Conservation (phyloP, 768 basidiomycete genomes). For the Pisolithus orientalis region DNA sequence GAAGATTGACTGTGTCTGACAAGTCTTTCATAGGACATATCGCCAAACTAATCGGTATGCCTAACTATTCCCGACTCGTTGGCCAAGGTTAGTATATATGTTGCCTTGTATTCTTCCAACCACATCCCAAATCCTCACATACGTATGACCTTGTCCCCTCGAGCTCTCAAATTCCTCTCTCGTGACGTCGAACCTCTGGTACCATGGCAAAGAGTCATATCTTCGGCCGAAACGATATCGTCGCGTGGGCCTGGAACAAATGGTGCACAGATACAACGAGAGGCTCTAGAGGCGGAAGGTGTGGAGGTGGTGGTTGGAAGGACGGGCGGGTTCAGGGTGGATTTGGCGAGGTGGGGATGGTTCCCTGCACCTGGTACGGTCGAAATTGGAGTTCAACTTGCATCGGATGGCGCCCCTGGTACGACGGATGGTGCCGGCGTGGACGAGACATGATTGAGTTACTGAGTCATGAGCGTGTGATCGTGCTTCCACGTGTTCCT, state of each 20-base stretch:
- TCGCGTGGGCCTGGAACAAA: slow-evolving; percentile 80
- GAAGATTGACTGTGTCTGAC: neutral
- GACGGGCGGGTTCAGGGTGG: slow-evolving; percentile 53
- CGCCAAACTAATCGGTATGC: slow-evolving; percentile 1
- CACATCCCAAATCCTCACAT: slow-evolving; percentile 19
- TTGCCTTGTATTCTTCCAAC: too few relatives aligned
- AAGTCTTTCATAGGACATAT: neutral
- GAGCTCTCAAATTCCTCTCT: slow-evolving; percentile 75
- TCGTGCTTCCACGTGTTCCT: too few relatives aligned
- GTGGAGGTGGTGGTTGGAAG: slow-evolving; percentile 62
- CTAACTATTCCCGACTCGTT: neutral
- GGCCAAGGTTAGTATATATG: neutral
- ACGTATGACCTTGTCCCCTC: too few relatives aligned
- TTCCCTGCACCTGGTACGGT: slow-evolving; percentile 41
- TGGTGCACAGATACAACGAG: slow-evolving; percentile 70
- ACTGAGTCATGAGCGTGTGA: too few relatives aligned
- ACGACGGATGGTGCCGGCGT: neutral
- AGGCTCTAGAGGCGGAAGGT: slow-evolving; percentile 75
- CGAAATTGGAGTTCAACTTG: slow-evolving; percentile 6
- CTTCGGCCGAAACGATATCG: slow-evolving; percentile 65
- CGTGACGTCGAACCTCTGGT: slow-evolving; percentile 56
- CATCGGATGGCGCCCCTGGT: slow-evolving; percentile 1
- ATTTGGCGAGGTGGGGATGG: slow-evolving; percentile 59
- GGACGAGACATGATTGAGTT: neutral
- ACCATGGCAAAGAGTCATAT: slow-evolving; percentile 78